phyloP scores from a whole-genome alignment of 495 filamentous ascomycete genomes.

The Thermothielavioides terrestris region DNA sequence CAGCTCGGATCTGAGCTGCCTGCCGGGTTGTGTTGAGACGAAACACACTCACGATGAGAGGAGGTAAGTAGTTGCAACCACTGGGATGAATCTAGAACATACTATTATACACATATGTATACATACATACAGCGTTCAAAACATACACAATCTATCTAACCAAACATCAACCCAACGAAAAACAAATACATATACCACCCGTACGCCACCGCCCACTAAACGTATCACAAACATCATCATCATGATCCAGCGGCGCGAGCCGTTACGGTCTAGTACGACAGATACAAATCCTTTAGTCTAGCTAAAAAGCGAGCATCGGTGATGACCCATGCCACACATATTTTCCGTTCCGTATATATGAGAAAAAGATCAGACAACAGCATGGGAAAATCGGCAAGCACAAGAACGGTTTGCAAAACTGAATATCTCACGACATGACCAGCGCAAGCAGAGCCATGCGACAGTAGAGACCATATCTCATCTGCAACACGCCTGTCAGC shows the following conservation, averaged over 20 bases:
- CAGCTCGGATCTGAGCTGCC: too few species aligned
- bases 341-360: too few species aligned
- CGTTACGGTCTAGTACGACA: conserved; percentile 12
- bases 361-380: too few species aligned
- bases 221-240: conserved; percentile 8
- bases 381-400: too few species aligned
- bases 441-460: conserved; percentile 94
- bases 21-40: too few species aligned
- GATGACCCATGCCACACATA: too few species aligned
- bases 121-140: not conserved
- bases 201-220: conserved; percentile 1
- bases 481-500: conserved; percentile 51
- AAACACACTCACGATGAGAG: too few species aligned
- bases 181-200: not conserved
- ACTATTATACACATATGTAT: too few species aligned
- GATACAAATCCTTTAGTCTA: conserved; percentile 10
- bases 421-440: conserved; percentile 57
- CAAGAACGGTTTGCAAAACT: not conserved
- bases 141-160: not conserved
- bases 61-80: too few species aligned
- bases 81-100: too few species aligned
- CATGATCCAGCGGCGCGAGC: conserved; percentile 5
- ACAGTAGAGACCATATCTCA: conserved; percentile 95
- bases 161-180: not conserved
- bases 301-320: not conserved